Percentiles rank a stretch among this genome's conserved stretches.
Evolutionary conservation across 2,329 filamentous ascomycete species (phyloP).

Genomic region (Leptographium radiaticola): DNA sequence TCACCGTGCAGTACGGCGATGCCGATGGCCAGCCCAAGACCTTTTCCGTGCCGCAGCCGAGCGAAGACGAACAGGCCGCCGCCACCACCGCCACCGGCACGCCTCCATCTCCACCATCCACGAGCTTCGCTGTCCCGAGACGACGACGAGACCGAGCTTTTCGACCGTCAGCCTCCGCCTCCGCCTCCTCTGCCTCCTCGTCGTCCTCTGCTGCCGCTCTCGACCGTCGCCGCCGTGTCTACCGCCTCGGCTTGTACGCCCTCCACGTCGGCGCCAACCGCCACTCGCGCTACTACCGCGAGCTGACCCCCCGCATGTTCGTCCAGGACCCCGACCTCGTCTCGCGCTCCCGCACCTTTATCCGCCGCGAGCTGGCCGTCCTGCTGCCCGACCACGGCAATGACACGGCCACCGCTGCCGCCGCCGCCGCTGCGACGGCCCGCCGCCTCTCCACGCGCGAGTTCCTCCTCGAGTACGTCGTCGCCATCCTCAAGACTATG

Average conservation of each 20-base stretch:
- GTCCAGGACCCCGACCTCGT: slow-evolving; percentile 51
- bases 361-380: slow-evolving; percentile 71
- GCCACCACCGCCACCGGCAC: not conserved
- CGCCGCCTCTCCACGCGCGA: slow-evolving; percentile 29
- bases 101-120: not conserved
- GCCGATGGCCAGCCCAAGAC: slow-evolving; percentile 38
- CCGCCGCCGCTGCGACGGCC: slow-evolving; percentile 20
- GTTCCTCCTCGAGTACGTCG: slow-evolving; percentile 73
- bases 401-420: slow-evolving; percentile 19
- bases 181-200: not conserved
- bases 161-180: not conserved
- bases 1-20: slow-evolving; percentile 53
- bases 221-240: slow-evolving; percentile 55
- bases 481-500: slow-evolving; percentile 70
- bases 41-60: slow-evolving; percentile 31
- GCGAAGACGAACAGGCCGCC: not conserved
- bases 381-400: not conserved
- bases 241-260: slow-evolving; percentile 59
- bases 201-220: slow-evolving; percentile 24
- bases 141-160: not conserved
- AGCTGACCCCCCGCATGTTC: slow-evolving; percentile 57
- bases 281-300: slow-evolving; percentile 62
- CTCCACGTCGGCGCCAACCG: slow-evolving; percentile 73
- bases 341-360: slow-evolving; percentile 66
- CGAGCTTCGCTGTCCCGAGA: not conserved